Evolutionary conservation across 2,329 filamentous ascomycete genomes (phyloP), one percentile per base, ranked within the genome.

Genomic region (Aspergillus tanneri): DNA sequence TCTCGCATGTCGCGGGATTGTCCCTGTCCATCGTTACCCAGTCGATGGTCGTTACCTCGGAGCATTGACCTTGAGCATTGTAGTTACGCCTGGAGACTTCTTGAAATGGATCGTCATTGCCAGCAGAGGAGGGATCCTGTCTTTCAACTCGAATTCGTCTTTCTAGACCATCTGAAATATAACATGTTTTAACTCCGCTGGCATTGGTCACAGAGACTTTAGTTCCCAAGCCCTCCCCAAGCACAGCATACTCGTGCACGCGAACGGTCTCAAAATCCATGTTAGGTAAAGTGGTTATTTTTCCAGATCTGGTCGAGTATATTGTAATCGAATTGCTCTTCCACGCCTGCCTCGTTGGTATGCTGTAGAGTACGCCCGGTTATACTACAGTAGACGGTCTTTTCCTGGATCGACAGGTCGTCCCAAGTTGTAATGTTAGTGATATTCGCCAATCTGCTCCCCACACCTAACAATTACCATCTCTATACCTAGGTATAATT

Each of bases 11-110:
- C n/a, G 9, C 22, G n/a, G 32, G 43, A 2, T 2, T 9, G 0
- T 23, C 37, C n/a, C n/a, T n/a, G 3, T 9, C 27, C 3, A 79
- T 82, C 54, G 19, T 16, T 21, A 50, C 37, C 48, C 48, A 50
- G 32, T 50, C 43, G 14, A 43, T 39, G 4, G 37, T 30, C 1
- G 19, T 32, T 19, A 18, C 21, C 12, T 43, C 8, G 18, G 1
- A 35, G 21, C 48, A 46, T 18, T 50, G 43, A 11, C 23, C 43
- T 5, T 32, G 32, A 5, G 23, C 9, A 10, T 50, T 50, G 25
- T 46, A 50, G 2, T 4, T n/a, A 4, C 38, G 48, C 18, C 46
- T 43, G 19, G 25, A 43, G 3, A 46, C n/a, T 6, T 35, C 18
- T 9, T 41, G 46, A 27, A 49, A 49, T 1, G 46, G 40, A 3